Evolutionary conservation across 768 basidiomycete species (phyloP), one percentile per base, ranked within the genome.

Genomic region (Cantharellus cinnabarinus): DNA sequence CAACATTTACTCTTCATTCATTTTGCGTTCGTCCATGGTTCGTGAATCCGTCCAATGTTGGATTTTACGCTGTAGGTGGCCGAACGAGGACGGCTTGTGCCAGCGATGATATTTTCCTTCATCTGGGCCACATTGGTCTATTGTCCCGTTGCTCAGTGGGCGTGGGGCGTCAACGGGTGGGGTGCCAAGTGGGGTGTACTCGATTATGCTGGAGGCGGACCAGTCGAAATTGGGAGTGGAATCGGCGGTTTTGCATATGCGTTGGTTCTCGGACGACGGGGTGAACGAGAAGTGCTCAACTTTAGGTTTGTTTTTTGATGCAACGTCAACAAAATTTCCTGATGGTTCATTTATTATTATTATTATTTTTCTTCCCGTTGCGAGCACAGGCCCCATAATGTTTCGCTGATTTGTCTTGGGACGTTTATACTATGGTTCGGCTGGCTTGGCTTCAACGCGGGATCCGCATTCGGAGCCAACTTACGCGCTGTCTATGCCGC

Each of bases 381-480:
- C 20, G 20, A 29, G 20, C 20, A 48, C 29, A 48, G 44, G 61
- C 89, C 89, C 4, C 87, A 93, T 70, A 89, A 89, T 68, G 87
- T 89, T 29, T 80, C 84, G 40, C 72, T 85, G 68, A 85, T 91
- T 65, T 78, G 78, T 63, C 76, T 91, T 59, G 89, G 89, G 63
- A 90, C 85, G 4, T 84, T 81, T 64, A 77, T 90, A 63, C 79
- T 89, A 58, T 89, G 84, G 85, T 84, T 91, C 67, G 87, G 88
- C 35, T 73, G 74, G 75, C 88, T 72, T 50, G 67, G 84, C n/a
- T 89, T 90, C 75, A 93, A 91, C 71, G 89, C 85, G 54, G 89
- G 89, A 35, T 85, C 83, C 59, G 85, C 88, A 2, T 86, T 88
- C 64, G 85, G 85, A 38, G 87, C 88, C 41, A 91, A 91, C 70